Conservation (phyloP, 148 eudicot genomes). For the Silene conica region DNA sequence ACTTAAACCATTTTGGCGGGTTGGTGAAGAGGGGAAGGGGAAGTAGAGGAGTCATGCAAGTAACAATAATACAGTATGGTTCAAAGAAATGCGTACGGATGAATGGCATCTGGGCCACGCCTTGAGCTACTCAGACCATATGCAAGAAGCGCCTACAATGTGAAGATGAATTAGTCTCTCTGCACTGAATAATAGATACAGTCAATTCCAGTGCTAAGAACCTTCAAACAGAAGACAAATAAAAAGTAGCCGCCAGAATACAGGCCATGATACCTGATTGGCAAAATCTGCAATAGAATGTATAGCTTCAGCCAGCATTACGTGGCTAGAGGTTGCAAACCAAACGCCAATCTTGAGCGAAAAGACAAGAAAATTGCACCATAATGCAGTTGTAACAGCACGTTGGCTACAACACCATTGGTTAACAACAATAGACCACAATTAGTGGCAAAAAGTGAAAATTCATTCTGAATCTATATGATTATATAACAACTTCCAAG, state of each 20-base stretch:
- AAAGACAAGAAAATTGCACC: slow-evolving; percentile 96
- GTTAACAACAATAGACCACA: slow-evolving; percentile 3
- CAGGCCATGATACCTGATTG: slow-evolving; percentile 57
- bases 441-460: not conserved
- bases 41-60: not conserved
- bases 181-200: slow-evolving; percentile 22
- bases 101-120: slow-evolving; percentile 97
- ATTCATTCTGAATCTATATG: not conserved
- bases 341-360: slow-evolving; percentile 97
- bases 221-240: not conserved
- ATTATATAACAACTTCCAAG: not conserved
- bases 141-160: slow-evolving; percentile 75
- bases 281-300: slow-evolving; percentile 95
- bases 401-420: slow-evolving; percentile 51
- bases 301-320: slow-evolving; percentile 87
- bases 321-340: slow-evolving; percentile 87
- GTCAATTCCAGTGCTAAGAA: slow-evolving; percentile 17
- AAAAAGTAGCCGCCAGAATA: slow-evolving; percentile 11
- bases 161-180: slow-evolving; percentile 40
- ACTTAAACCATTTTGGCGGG: not conserved
- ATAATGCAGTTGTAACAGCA: slow-evolving; percentile 89
- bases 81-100: slow-evolving; percentile 63
- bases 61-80: not conserved
- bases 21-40: not conserved
- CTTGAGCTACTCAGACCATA: slow-evolving; percentile 53